Conservation (phyloP, 768 basidiomycete genomes). For the Termitomyces titanicus region DNA sequence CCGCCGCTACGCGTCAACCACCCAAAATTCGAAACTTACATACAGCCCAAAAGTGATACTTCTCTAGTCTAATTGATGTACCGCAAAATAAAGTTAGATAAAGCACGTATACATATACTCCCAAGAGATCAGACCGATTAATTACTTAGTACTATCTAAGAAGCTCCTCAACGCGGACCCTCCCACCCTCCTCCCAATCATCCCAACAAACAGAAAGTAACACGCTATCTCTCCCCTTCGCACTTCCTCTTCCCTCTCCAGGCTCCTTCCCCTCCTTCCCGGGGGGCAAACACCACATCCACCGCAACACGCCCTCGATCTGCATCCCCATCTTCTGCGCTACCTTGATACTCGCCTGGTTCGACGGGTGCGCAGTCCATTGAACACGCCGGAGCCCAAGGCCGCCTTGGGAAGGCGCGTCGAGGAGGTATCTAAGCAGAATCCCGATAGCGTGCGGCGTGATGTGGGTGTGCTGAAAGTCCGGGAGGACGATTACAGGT, state of each 20-base stretch:
- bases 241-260: constrained; percentile 24
- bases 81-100: too few relatives aligned
- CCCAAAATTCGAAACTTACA: too few relatives aligned
- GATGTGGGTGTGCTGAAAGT: constrained; percentile 47
- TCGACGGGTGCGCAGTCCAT: constrained; percentile 47
- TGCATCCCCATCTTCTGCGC: constrained; percentile 54
- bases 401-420: constrained; percentile 36
- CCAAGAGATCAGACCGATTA: too few relatives aligned
- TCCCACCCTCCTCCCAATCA: constrained; percentile 48
- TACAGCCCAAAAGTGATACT: too few relatives aligned
- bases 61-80: too few relatives aligned
- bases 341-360: constrained; percentile 37
- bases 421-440: constrained; percentile 35
- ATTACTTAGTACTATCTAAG: too few relatives aligned
- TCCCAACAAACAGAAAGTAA: constrained; percentile 42
- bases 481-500: constrained; percentile 41
- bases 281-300: constrained; percentile 40
- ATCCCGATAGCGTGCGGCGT: constrained; percentile 41
- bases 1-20: too few relatives aligned
- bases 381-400: constrained; percentile 51
- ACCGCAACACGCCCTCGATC: constrained; percentile 43
- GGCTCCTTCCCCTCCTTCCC: constrained; percentile 27
- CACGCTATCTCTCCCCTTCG: constrained; percentile 34
- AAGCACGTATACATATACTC: too few relatives aligned
- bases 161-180: constrained; percentile 28